Conservation (phyloP, 805 yeast genomes). For the Starmerella apicola region DNA sequence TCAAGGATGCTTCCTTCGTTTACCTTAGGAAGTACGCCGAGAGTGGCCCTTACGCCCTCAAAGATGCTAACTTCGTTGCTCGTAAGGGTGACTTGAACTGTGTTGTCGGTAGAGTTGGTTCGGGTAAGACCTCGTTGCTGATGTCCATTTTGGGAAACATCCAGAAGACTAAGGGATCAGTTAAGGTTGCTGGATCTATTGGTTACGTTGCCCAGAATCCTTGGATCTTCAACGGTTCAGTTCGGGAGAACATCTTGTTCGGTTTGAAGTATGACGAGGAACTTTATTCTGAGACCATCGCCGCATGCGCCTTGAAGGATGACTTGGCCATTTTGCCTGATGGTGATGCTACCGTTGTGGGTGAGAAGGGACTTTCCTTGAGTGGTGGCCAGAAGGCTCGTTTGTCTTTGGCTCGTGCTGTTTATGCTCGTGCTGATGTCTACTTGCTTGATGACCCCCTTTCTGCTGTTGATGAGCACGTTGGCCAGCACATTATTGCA, state of each 20-base stretch:
- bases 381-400: slow-evolving; percentile 90
- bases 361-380: slow-evolving; percentile 72
- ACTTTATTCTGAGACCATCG: slow-evolving; percentile 42
- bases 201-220: slow-evolving; percentile 88
- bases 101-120: slow-evolving; percentile 81
- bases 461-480: slow-evolving; percentile 79
- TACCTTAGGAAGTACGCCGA: slow-evolving; percentile 46
- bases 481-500: slow-evolving; percentile 66
- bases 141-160: slow-evolving; percentile 76
- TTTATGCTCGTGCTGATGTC: slow-evolving; percentile 56
- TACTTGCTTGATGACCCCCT: slow-evolving; percentile 65
- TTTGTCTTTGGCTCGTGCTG: slow-evolving; percentile 66
- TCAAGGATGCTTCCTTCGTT: slow-evolving; percentile 29
- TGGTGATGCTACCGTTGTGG: slow-evolving; percentile 69
- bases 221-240: slow-evolving; percentile 94
- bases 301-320: slow-evolving; percentile 52
- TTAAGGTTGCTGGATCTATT: slow-evolving; percentile 56
- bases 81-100: slow-evolving; percentile 73
- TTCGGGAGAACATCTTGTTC: slow-evolving; percentile 61
- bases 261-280: slow-evolving; percentile 43
- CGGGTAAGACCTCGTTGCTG: slow-evolving; percentile 76
- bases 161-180: slow-evolving; percentile 61
- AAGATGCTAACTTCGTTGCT: slow-evolving; percentile 52
- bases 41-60: slow-evolving; percentile 47
- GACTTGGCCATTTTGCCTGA: slow-evolving; percentile 59